Evolutionary conservation across 2,329 filamentous ascomycete species (phyloP).

Genomic region (Talaromyces sp.): DNA sequence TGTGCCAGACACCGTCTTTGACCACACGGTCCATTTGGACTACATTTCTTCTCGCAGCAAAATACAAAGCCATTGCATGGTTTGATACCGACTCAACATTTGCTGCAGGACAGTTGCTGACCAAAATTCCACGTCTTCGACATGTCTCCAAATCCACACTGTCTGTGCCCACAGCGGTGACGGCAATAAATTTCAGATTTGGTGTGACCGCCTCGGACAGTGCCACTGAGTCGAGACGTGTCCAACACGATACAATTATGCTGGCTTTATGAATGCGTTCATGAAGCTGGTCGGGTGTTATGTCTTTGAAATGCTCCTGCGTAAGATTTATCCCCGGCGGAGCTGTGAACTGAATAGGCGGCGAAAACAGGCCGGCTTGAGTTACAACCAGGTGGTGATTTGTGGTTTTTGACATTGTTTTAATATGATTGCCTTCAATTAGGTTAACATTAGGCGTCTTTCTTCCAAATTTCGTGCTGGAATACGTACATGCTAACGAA

Average conservation of each 20-base stretch:
- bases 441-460: not conserved
- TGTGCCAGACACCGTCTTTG: constrained; percentile 37
- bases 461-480: not conserved
- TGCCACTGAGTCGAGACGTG: constrained; percentile 25
- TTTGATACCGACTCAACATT: constrained; percentile 47
- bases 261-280: constrained; percentile 43
- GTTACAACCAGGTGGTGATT: constrained; percentile 43
- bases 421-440: not conserved
- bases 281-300: constrained; percentile 32
- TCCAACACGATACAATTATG: constrained; percentile 40
- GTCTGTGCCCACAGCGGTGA: constrained; percentile 46
- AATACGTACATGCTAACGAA: not conserved
- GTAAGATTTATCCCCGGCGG: constrained; percentile 37
- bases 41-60: constrained; percentile 41
- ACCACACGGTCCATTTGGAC: constrained; percentile 33
- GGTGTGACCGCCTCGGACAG: constrained; percentile 42
- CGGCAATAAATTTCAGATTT: constrained; percentile 40
- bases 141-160: constrained; percentile 44
- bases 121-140: constrained; percentile 38
- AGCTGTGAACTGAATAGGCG: constrained; percentile 36
- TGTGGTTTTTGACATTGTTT: not conserved
- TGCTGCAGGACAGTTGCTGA: constrained; percentile 45
- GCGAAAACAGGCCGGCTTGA: constrained; percentile 44
- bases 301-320: constrained; percentile 29
- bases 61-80: constrained; percentile 49